These are phyloP conservation scores for Cyphellophora europaea DNA, from an alignment of 2,329 filamentous ascomycete species.

Conservation along the genomic window DNA sequence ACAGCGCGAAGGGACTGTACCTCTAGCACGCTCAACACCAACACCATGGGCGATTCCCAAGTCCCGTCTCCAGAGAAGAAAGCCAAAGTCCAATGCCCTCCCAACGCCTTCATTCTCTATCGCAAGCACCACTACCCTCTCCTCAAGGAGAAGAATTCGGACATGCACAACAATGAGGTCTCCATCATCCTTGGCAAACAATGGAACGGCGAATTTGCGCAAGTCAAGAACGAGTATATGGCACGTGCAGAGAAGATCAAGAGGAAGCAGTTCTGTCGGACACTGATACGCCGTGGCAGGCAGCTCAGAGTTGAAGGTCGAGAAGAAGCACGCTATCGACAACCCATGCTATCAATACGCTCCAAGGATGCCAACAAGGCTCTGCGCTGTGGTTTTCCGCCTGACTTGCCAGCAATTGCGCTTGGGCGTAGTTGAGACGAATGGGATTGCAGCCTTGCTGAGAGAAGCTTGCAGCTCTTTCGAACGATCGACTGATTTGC, in stretches of 20 bases:
- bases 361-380: conserved; percentile 36
- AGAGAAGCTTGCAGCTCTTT: no score
- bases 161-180: conserved; percentile 35
- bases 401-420: no score
- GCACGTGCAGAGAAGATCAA: conserved; percentile 30
- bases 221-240: conserved; percentile 29
- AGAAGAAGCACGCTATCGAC: conserved; percentile 27
- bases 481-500: no score
- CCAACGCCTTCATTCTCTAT: conserved; percentile 38
- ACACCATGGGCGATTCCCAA: no score
- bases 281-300: no score
- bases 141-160: conserved; percentile 29
- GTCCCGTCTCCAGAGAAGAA: conserved; percentile 19
- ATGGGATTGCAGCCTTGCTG: no score
- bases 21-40: no score
- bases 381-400: no score
- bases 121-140: conserved; percentile 29
- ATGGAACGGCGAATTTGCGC: conserved; percentile 30
- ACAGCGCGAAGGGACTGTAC: no score
- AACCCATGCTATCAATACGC: conserved; percentile 38
- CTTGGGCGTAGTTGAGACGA: no score
- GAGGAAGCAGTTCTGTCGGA: no score
- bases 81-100: conserved; percentile 32
- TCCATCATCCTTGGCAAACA: conserved; percentile 33
- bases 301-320: no score